A percentile compares a stretch with the other conserved stretches of the same genome.
Evolutionary conservation across 306 rosid genomes (phyloP).

Genomic region (Vigna hirtella): DNA sequence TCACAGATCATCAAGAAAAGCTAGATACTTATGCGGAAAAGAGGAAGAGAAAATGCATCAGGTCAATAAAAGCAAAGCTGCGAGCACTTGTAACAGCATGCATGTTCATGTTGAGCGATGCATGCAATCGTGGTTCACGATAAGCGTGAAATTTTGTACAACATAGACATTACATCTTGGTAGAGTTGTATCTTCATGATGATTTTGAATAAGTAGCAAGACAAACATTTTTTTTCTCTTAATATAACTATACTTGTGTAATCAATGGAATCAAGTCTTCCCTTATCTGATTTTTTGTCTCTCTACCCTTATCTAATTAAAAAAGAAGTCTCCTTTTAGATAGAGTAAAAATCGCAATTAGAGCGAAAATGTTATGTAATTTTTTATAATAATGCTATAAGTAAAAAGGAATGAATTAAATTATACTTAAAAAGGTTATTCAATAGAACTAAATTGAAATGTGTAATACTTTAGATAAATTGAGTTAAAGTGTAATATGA

Average conservation of each 20-base stretch:
- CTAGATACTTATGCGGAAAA: background rate
- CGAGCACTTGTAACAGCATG: background rate
- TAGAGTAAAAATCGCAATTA: background rate
- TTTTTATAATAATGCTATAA: background rate
- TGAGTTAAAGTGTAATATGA: too few species aligned
- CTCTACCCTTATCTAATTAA: background rate
- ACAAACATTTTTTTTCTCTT: too few species aligned
- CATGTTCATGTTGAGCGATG: background rate
- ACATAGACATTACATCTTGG: background rate
- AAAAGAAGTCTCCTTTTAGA: too few species aligned
- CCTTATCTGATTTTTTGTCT: too few species aligned
- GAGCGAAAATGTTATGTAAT: background rate
- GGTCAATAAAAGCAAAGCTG: background rate
- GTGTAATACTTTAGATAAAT: too few species aligned
- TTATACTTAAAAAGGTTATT: too few species aligned
- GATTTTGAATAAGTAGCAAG: too few species aligned
- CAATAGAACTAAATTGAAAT: too few species aligned
- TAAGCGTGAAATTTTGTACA: background rate
- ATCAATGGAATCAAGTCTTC: background rate
- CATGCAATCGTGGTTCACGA: background rate
- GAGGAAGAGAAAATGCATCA: background rate
- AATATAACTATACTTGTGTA: too few species aligned
- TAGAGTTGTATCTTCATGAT: too few species aligned
- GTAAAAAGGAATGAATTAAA: too few species aligned
- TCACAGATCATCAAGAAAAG: slow-evolving; percentile 17